A percentile compares a stretch with the other conserved stretches of the same genome.
Conservation (phyloP, 345 rosid genomes). For the Rhodomyrtus tomentosa region DNA sequence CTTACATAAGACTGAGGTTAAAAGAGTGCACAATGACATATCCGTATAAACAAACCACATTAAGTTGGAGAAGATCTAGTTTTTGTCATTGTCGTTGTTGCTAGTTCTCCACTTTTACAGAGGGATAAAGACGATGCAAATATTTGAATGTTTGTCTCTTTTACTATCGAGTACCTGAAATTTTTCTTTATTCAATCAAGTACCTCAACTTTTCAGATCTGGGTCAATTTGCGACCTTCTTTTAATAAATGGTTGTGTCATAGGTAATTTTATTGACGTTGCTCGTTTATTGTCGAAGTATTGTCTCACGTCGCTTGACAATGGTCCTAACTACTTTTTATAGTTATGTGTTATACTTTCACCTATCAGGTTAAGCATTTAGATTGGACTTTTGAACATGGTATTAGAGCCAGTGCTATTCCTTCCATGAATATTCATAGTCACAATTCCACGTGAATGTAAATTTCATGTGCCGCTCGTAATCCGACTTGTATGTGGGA, state of each 20-base stretch:
- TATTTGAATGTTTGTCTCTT: neutral
- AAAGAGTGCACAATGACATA: neutral
- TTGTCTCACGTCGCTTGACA: too few relatives aligned
- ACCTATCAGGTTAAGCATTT: too few relatives aligned
- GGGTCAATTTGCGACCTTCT: neutral
- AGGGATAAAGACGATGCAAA: neutral
- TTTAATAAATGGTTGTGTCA: neutral
- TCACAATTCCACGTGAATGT: too few relatives aligned
- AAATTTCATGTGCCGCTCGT: too few relatives aligned
- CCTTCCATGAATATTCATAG: too few relatives aligned
- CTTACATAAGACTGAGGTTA: neutral
- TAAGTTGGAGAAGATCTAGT: neutral
- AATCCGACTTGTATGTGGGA: too few relatives aligned
- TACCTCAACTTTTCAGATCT: neutral
- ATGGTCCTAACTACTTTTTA: too few relatives aligned
- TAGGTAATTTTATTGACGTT: neutral
- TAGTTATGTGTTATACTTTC: too few relatives aligned
- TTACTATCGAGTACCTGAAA: too few relatives aligned
- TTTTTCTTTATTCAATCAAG: neutral
- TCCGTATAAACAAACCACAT: neutral
- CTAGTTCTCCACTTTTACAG: neutral
- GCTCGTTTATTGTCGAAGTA: neutral
- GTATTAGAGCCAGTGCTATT: too few relatives aligned
- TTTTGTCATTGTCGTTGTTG: neutral
- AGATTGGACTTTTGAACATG: too few relatives aligned